These are phyloP conservation scores for Chytriomyces sp. DNA, from an alignment of 192 early-diverging fungal genomes.

Conservation along the genomic window DNA sequence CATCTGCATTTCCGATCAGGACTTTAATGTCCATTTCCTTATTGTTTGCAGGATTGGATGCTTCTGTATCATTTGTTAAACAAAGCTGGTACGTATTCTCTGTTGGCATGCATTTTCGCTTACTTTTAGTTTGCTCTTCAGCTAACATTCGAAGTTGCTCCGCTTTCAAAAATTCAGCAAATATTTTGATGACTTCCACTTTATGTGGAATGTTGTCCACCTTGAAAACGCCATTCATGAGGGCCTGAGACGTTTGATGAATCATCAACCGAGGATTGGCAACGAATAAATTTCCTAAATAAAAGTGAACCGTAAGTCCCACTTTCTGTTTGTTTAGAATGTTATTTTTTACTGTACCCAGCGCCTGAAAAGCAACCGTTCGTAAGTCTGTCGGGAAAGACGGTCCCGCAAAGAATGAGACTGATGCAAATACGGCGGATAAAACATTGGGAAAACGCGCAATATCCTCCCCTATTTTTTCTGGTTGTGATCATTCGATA, in stretches of 20 bases:
- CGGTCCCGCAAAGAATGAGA: constrained; percentile 41
- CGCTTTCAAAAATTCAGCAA: constrained; percentile 69
- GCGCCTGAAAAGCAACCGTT: constrained; percentile 33
- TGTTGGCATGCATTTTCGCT: background rate
- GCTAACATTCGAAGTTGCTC: constrained; percentile 63
- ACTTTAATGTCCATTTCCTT: constrained; percentile 68
- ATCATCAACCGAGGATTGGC: constrained; percentile 70
- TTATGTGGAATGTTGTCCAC: constrained; percentile 56
- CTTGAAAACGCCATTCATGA: constrained; percentile 75
- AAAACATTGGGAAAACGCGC: constrained; percentile 13
- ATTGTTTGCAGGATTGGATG: constrained; percentile 10
- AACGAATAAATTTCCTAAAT: constrained; percentile 71
- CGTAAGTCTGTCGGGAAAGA: constrained; percentile 26
- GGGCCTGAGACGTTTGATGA: constrained; percentile 48
- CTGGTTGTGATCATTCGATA: constrained; percentile 12
- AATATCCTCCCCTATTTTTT: constrained; percentile 26
- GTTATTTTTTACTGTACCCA: constrained; percentile 26
- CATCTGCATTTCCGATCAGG: constrained; percentile 81
- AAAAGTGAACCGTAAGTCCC: background rate
- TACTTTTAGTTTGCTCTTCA: constrained; percentile 53
- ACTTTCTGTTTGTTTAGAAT: background rate
- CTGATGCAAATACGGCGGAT: constrained; percentile 22
- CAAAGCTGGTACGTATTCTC: too few species aligned
- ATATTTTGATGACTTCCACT: constrained; percentile 72
- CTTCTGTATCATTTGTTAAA: background rate